Evolutionary conservation across 2,329 filamentous ascomycete species (phyloP).

Genomic region (Dichotomopilus funicola): DNA sequence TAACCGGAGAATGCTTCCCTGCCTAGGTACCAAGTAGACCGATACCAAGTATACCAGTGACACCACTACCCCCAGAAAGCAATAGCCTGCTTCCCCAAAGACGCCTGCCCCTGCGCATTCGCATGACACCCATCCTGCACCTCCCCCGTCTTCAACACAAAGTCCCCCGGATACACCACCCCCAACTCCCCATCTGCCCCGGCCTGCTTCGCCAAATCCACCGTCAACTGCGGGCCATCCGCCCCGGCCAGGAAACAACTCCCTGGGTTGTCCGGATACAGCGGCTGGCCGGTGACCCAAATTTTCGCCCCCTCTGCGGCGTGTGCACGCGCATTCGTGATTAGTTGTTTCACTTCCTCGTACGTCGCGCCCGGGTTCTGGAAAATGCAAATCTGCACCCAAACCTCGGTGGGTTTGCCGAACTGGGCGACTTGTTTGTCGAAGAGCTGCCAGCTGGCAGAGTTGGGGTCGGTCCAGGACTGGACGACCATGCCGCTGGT

Average conservation of each 20-base stretch:
- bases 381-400: constrained; percentile 30
- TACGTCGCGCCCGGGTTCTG: constrained; percentile 25
- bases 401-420: background rate
- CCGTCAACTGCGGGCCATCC: constrained; percentile 22
- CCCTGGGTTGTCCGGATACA: constrained; percentile 22
- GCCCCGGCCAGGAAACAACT: constrained; percentile 23
- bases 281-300: constrained; percentile 28
- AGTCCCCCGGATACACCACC: constrained; percentile 24
- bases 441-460: constrained; percentile 23
- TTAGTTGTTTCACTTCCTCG: constrained; percentile 26
- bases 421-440: constrained; percentile 17
- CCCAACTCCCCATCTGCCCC: constrained; percentile 19
- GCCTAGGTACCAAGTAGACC: too few species aligned
- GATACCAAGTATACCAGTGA: background rate
- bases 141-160: constrained; percentile 24
- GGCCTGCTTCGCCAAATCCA: constrained; percentile 23
- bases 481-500: constrained; percentile 26
- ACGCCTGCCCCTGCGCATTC: constrained; percentile 24
- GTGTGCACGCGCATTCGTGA: constrained; percentile 27
- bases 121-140: constrained; percentile 27
- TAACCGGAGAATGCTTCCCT: too few species aligned
- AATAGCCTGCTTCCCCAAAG: constrained; percentile 1
- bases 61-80: constrained; percentile 19
- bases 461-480: constrained; percentile 26
- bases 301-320: constrained; percentile 23